Conservation (phyloP, 139 green algal species). For the Chlorella sp. region DNA sequence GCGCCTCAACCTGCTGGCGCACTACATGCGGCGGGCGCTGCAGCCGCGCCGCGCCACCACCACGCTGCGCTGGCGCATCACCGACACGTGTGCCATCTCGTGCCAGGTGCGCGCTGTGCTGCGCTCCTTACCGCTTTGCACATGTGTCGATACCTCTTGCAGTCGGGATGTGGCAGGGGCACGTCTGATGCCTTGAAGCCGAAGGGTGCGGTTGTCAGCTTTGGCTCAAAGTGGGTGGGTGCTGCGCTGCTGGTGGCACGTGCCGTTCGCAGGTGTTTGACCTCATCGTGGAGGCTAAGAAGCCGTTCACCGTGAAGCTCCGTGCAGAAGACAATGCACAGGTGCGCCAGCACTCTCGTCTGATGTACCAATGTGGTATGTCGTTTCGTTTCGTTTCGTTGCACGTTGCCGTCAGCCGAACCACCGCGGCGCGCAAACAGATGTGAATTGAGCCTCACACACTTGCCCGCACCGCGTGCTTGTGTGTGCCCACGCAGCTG, state of each 20-base stretch:
- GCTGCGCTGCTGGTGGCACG: too few species aligned
- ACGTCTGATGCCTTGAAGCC: too few species aligned
- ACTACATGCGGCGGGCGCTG: background rate
- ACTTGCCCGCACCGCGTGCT: too few species aligned
- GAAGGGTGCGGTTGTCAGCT: too few species aligned
- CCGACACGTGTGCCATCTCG: background rate
- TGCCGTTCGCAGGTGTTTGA: background rate
- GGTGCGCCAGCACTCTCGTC: background rate
- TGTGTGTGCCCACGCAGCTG: too few species aligned
- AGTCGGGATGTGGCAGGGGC: too few species aligned
- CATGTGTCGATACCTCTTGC: too few species aligned
- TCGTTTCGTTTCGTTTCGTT: background rate
- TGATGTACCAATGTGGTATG: background rate
- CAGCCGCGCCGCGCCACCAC: background rate
- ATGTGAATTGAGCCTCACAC: too few species aligned
- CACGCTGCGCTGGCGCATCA: background rate
- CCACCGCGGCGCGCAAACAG: too few species aligned
- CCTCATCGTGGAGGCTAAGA: background rate
- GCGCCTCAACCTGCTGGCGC: background rate
- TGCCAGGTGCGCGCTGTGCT: background rate
- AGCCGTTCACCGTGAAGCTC: background rate
- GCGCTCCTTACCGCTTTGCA: too few species aligned
- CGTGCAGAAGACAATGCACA: background rate
- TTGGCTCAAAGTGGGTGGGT: too few species aligned
- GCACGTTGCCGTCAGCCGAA: too few species aligned